Evolutionary conservation across 306 rosid species (phyloP).

Genomic region (Luffa aegyptiaca): DNA sequence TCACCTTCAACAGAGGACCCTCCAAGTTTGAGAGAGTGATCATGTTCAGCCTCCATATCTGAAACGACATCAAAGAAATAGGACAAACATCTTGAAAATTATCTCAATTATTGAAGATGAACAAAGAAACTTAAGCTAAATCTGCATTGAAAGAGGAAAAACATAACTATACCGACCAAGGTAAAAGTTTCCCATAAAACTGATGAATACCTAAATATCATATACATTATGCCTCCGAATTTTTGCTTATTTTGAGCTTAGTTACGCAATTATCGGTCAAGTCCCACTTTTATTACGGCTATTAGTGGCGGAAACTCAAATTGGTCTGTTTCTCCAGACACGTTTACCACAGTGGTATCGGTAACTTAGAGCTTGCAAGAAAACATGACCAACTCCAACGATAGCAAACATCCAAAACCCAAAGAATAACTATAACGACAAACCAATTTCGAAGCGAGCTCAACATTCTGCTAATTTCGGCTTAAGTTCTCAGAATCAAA

Average conservation of each 20-base stretch:
- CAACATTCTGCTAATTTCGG: not conserved
- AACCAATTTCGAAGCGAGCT: not conserved
- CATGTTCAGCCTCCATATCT: conserved; percentile 28
- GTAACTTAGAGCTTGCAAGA: not conserved
- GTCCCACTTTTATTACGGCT: not conserved
- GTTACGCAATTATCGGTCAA: not conserved
- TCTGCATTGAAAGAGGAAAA: not conserved
- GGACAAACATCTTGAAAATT: not conserved
- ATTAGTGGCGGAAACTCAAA: not conserved
- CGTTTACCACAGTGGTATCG: not conserved
- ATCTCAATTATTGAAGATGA: not conserved
- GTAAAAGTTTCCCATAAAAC: not conserved
- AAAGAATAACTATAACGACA: too few relatives aligned
- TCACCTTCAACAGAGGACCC: conserved; percentile 19
- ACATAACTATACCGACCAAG: not conserved
- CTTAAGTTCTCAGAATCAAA: not conserved
- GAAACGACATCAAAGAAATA: not conserved
- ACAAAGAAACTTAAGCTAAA: not conserved
- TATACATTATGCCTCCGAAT: not conserved
- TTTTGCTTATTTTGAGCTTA: not conserved
- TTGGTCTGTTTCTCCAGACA: not conserved
- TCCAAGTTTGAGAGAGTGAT: conserved; percentile 16
- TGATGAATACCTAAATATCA: not conserved
- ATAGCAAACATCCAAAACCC: too few relatives aligned
- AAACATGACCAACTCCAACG: not conserved